Base-by-base conservation (phyloP, 164 flowering plant species). In the Saururus chinensis region DNA sequence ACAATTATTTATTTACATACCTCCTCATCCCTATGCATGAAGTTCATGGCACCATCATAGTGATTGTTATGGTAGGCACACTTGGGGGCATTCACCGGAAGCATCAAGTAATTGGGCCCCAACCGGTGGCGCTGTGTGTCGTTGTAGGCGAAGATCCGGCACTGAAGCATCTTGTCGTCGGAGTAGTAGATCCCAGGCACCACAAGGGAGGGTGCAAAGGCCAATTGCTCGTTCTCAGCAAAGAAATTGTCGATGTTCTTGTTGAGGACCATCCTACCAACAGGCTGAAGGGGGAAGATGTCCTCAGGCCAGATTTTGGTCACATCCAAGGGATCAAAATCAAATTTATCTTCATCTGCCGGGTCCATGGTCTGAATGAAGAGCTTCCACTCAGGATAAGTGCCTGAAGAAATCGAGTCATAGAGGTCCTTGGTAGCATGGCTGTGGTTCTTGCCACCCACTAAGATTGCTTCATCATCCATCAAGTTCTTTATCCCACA, bases 281-380 rank as follows among this genome's bases (percentile, higher is more conserved):
- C 95, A 3, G 92, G 95, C 68, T 80, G 89, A 63, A 85, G 71
- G 20, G 97, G 95, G 59, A 89, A 21, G 53, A 89, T 77, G 69
- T 89, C 97, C 75, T 87, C 97, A 51, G 97, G 92, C 97, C 97
- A 89, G 40, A 82, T 85, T 80, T 87, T 87, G 51, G 97, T 89
- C 9, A 79, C 85, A 77, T 87, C 96, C 64, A 89, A 77, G 6
- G 96, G 92, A 40, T 89, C 95, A 61, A 89, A 87, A 60, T 89
- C 95, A 64, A 81, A 87, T 57, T 64, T 75, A 30, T 87, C 88
- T 56, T 84, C 92, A 57, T 84, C 77, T 55, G 79, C 95, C n/a
- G 95, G 97, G 63, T 85, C 92, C 2, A 89, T 87, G 20, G 69
- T 79, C 74, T 89, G 96, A 60, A 89, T 79, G 76, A 52, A 85